phyloP scores from a whole-genome alignment of 2,329 filamentous ascomycete genomes.

The Stagonosporopsis vannaccii region DNA sequence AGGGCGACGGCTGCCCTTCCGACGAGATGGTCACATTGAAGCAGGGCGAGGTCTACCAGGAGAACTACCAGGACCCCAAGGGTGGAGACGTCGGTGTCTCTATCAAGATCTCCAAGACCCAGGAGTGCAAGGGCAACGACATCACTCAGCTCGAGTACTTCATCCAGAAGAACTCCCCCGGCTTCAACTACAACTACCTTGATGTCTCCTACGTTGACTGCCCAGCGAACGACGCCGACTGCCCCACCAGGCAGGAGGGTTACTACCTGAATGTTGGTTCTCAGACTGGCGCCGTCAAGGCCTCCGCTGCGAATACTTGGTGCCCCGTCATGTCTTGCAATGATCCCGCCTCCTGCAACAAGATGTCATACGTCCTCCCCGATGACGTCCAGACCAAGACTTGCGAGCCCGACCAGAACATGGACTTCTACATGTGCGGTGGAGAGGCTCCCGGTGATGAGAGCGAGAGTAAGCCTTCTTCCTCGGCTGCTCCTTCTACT shows the following conservation, averaged over 20 bases:
- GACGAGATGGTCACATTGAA: slow-evolving; percentile 36
- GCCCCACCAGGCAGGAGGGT: slow-evolving; percentile 45
- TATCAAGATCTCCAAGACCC: slow-evolving; percentile 49
- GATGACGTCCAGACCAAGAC: slow-evolving; percentile 45
- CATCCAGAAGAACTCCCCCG: slow-evolving; percentile 21
- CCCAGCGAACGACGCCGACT: slow-evolving; percentile 25
- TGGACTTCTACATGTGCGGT: slow-evolving; percentile 48
- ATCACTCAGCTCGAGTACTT: slow-evolving; percentile 52
- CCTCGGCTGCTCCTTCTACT: slow-evolving; percentile 20
- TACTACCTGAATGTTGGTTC: slow-evolving; percentile 42
- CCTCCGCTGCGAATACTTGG: slow-evolving; percentile 34
- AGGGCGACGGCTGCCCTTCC: slow-evolving; percentile 35
- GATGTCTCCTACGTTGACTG: slow-evolving; percentile 52
- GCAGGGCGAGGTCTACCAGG: slow-evolving; percentile 40
- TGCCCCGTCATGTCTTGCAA: slow-evolving; percentile 43
- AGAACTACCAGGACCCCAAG: slow-evolving; percentile 37
- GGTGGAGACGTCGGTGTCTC: slow-evolving; percentile 42
- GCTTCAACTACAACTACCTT: slow-evolving; percentile 40
- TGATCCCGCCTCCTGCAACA: slow-evolving; percentile 32
- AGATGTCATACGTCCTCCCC: slow-evolving; percentile 41
- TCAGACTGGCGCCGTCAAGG: slow-evolving; percentile 24
- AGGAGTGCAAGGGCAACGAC: slow-evolving; percentile 37
- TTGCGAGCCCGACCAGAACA: slow-evolving; percentile 36
- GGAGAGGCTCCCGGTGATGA: slow-evolving; percentile 34
- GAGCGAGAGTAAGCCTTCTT: slow-evolving; percentile 13